Evolutionary conservation across 169 alveolate genomes (phyloP).

Genomic region (Plasmodium vinckei): DNA sequence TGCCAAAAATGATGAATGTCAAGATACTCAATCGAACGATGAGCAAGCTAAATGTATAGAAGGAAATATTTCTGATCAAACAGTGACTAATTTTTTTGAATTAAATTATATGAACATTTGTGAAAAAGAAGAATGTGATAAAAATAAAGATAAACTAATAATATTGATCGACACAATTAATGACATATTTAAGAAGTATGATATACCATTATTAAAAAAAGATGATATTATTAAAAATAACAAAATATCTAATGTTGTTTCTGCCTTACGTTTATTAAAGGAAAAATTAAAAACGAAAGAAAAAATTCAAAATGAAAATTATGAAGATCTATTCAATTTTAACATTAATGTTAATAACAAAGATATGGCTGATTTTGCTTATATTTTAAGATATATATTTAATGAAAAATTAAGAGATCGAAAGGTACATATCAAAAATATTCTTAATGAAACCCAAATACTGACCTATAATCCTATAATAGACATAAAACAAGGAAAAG

Average conservation of each 20-base stretch:
- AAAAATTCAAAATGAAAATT: slow-evolving; percentile 46
- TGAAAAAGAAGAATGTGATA: slow-evolving; percentile 21
- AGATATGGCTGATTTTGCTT: slow-evolving; percentile 57
- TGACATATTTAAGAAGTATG: slow-evolving; percentile 44
- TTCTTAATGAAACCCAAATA: slow-evolving; percentile 53
- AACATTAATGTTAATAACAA: slow-evolving; percentile 28
- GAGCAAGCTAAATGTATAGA: background rate
- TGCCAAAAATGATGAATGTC: background rate
- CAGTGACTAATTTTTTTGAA: slow-evolving; percentile 39
- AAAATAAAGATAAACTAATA: slow-evolving; percentile 1
- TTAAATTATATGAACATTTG: slow-evolving; percentile 1
- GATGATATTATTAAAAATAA: background rate
- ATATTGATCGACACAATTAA: slow-evolving; percentile 33
- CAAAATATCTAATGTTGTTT: slow-evolving; percentile 2
- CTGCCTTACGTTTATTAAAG: slow-evolving; percentile 55
- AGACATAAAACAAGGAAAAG: slow-evolving; percentile 62
- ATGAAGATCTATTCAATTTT: slow-evolving; percentile 40
- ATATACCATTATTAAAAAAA: slow-evolving; percentile 35
- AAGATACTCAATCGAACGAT: background rate
- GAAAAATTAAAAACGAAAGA: slow-evolving; percentile 65
- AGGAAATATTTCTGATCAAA: background rate
- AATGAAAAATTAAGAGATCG: slow-evolving; percentile 37
- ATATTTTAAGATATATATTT: slow-evolving; percentile 41
- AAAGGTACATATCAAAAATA: slow-evolving; percentile 18
- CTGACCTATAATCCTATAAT: slow-evolving; percentile 66